Base-by-base conservation (phyloP, 192 early-diverging fungal genomes). In the Phlyctochytrium arcticum region DNA sequence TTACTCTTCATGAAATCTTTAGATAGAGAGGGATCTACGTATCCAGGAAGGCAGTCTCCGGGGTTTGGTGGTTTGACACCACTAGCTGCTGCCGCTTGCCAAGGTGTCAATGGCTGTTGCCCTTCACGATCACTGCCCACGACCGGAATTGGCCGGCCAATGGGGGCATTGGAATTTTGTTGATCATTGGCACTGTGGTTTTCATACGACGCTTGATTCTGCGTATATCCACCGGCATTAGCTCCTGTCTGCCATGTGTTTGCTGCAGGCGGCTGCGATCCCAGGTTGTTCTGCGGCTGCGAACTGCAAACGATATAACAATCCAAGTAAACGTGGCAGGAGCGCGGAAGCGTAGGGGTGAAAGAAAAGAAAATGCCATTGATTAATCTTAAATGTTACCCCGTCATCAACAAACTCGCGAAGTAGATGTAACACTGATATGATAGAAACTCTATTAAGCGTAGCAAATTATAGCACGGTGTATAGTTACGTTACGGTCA, bases 1-100 rank as follows among this genome's bases (percentile, higher is more conserved):
- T 46, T 63, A 77, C 75, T 65, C 56, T 77, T 77, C 49, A 77
- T 70, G 44, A 46, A 74, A 8, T 77, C 75, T 3, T 63, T 62
- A 1, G 72, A 68, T 19, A 74, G 26, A 5, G 17, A 39, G 39
- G 64, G 63, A 55, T 72, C 71, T 17, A 60, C 32, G 19, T n/a
- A 47, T 24, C 60, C 57, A 5, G 71, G 71, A 34, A 57, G 31
- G 55, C 68, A 70, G n/a, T 70, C 50, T 5, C 64, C 64, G 27
- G 32, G 36, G 30, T 39, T 33, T 21, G 54, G 35, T 24, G 64
- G 64, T 26, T 17, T n/a, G 1, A 42, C 64, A 26, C 54, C 64
- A 12, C 47, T 15, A 19, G 53, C 54, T 5, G 54, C 54, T 6
- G 64, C 64, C 31, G 55, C 53, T 42, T 54, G 36, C 54, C 54